Conservation (phyloP, 139 green algal species). For the Gonium pectorale region DNA sequence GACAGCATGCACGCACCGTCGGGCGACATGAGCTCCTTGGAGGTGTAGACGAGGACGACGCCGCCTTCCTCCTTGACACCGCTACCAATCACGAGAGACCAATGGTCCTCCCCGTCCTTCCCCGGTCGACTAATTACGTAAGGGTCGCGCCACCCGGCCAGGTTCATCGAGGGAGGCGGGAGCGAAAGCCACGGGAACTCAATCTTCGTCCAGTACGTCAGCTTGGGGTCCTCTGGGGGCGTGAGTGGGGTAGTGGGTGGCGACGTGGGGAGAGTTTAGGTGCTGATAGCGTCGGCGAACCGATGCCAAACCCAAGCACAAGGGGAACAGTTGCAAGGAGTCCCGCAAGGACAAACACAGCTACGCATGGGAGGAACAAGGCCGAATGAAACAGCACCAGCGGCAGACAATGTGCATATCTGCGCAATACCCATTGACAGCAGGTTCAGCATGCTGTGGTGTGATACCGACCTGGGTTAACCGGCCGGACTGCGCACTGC, state of each 20-base stretch:
- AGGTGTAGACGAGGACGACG: conserved; percentile 57
- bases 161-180: conserved; percentile 69
- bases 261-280: too few relatives aligned
- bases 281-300: too few relatives aligned
- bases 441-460: too few relatives aligned
- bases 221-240: conserved; percentile 71
- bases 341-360: too few relatives aligned
- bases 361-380: too few relatives aligned
- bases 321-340: too few relatives aligned
- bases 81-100: conserved; percentile 84
- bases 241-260: too few relatives aligned
- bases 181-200: conserved; percentile 73
- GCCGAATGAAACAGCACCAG: too few relatives aligned
- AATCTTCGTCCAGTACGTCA: conserved; percentile 77
- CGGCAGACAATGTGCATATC: too few relatives aligned
- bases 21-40: conserved; percentile 21
- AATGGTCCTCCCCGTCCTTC: conserved; percentile 47
- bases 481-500: conserved; percentile 75
- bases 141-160: conserved; percentile 89
- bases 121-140: conserved; percentile 56
- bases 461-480: conserved; percentile 43
- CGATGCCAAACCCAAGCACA: too few relatives aligned
- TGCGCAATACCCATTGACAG: too few relatives aligned
- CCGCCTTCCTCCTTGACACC: conserved; percentile 74
- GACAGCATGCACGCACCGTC: conserved; percentile 46